Evolutionary conservation across 2,329 filamentous ascomycete genomes (phyloP).

Genomic region (Mycosphaerella arachidis): DNA sequence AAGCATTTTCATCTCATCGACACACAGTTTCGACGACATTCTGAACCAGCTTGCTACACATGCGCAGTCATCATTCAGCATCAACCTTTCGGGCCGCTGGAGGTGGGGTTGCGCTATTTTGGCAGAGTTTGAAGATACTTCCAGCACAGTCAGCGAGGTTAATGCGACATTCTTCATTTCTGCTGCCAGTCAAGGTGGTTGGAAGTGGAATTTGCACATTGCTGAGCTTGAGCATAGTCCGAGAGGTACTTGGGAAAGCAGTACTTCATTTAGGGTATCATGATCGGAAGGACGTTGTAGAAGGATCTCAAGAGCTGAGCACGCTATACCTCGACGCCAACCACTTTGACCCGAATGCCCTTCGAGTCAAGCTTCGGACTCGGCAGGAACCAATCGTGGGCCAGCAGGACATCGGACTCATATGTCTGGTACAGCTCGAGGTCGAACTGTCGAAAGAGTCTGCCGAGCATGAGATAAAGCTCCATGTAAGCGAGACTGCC

Average conservation of each 20-base stretch:
- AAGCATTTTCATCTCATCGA: not conserved
- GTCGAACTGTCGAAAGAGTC: constrained; percentile 18
- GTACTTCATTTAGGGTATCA: not conserved
- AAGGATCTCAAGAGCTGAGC: not conserved
- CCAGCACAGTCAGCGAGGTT: not conserved
- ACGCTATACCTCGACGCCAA: constrained; percentile 6
- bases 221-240: not conserved
- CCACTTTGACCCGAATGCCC: constrained; percentile 18
- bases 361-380: constrained; percentile 22
- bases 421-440: constrained; percentile 22
- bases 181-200: constrained; percentile 1
- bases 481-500: constrained; percentile 25
- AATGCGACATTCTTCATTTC: not conserved
- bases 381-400: constrained; percentile 20
- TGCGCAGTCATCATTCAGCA: not conserved
- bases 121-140: not conserved
- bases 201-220: constrained; percentile 2
- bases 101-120: not conserved
- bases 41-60: not conserved
- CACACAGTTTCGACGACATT: not conserved
- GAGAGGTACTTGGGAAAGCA: not conserved
- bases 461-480: constrained; percentile 21
- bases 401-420: constrained; percentile 15
- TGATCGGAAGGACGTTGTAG: not conserved
- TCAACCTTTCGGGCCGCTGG: not conserved